Conservation (phyloP, 2,329 filamentous ascomycete species). For the Mycogone perniciosa region DNA sequence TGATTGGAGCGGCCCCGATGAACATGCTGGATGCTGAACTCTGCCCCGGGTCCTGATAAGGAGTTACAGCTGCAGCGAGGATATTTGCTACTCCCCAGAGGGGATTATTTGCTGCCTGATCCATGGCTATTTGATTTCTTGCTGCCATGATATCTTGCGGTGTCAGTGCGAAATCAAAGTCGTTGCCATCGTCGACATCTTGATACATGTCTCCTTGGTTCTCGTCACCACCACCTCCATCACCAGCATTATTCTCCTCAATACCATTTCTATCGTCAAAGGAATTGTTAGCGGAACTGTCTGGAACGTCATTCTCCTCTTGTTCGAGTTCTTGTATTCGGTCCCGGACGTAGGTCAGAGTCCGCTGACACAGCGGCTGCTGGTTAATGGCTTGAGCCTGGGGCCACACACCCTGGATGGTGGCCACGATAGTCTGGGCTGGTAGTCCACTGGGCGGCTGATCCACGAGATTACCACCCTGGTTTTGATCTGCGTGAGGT, state of each 20-base stretch:
- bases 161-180: too few species aligned
- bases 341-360: not conserved
- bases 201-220: constrained; percentile 17
- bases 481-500: not conserved
- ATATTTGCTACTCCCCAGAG: too few species aligned
- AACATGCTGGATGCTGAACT: too few species aligned
- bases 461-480: not conserved
- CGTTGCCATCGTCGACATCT: constrained; percentile 9
- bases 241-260: not conserved
- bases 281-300: not conserved
- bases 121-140: too few species aligned
- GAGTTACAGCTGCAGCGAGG: too few species aligned
- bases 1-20: too few species aligned
- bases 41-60: too few species aligned
- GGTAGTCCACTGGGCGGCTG: not conserved
- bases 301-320: not conserved
- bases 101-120: too few species aligned
- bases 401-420: not conserved
- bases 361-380: not conserved
- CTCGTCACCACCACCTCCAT: not conserved
- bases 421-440: not conserved
- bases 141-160: too few species aligned
- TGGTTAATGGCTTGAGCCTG: not conserved
- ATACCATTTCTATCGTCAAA: not conserved
- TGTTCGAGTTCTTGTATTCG: not conserved